Evolutionary conservation across 257 asterid species (phyloP).

Genomic region (Oldenlandia corymbosa): DNA sequence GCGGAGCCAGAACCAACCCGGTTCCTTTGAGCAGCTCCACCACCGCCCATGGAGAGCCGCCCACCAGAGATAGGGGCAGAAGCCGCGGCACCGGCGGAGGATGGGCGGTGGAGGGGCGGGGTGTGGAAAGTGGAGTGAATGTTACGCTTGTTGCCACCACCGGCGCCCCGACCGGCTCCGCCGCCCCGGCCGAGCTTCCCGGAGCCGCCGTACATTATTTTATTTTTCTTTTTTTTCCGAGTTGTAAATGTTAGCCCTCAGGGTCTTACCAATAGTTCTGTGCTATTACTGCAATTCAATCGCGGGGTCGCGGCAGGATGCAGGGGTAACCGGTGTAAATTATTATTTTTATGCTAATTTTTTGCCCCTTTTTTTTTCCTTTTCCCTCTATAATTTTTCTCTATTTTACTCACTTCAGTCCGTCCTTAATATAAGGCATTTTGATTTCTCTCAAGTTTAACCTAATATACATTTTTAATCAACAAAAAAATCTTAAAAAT

Average conservation of each 20-base stretch:
- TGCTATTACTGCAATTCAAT: not conserved
- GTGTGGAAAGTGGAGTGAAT: conserved; percentile 39
- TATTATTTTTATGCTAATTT: not conserved
- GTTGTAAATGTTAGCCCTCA: not conserved
- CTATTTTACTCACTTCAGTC: not conserved
- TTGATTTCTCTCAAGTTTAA: too few relatives aligned
- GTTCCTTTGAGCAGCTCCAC: conserved; percentile 36
- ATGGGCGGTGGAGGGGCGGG: conserved; percentile 51
- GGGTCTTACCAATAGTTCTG: not conserved
- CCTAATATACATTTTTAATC: too few relatives aligned
- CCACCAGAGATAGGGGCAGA: conserved; percentile 38
- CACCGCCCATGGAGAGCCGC: conserved; percentile 50
- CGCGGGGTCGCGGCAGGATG: conserved; percentile 12
- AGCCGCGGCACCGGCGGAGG: conserved; percentile 33
- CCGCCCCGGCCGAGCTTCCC: conserved; percentile 75
- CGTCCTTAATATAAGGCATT: too few relatives aligned
- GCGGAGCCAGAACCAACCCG: conserved; percentile 30
- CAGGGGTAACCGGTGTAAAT: conserved; percentile 14
- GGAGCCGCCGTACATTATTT: conserved; percentile 63
- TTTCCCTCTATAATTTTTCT: not conserved
- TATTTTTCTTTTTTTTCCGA: too few relatives aligned
- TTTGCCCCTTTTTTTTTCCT: not conserved
- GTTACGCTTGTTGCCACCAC: conserved; percentile 54
- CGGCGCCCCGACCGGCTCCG: conserved; percentile 51
- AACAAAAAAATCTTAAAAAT: too few relatives aligned